Evolutionary conservation across 2,329 filamentous ascomycete genomes (phyloP).

Genomic region (Xylariomycetidae sp.): DNA sequence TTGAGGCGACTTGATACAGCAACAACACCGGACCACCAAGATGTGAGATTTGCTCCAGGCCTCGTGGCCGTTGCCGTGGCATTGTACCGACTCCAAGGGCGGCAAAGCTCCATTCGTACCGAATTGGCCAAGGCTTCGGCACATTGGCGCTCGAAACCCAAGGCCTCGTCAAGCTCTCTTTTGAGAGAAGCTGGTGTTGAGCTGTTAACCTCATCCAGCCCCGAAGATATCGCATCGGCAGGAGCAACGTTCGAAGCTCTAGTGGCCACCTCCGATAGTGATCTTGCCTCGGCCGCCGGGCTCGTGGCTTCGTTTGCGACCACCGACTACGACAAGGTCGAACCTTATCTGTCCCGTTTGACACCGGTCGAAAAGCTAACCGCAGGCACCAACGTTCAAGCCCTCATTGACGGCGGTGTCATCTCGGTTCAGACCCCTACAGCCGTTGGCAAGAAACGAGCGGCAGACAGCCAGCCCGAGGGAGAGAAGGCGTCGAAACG

Average conservation of each 20-base stretch:
- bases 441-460: slow-evolving; percentile 44
- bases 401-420: slow-evolving; percentile 64
- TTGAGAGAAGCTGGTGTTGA: slow-evolving; percentile 78
- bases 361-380: slow-evolving; percentile 60
- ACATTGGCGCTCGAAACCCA: slow-evolving; percentile 68
- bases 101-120: slow-evolving; percentile 64
- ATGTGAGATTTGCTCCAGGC: slow-evolving; percentile 78
- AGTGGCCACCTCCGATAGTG: slow-evolving; percentile 58
- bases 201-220: slow-evolving; percentile 69
- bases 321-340: slow-evolving; percentile 50
- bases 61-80: slow-evolving; percentile 76
- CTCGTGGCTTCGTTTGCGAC: slow-evolving; percentile 79
- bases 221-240: slow-evolving; percentile 64
- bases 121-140: slow-evolving; percentile 75
- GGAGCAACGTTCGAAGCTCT: slow-evolving; percentile 75
- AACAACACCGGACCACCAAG: slow-evolving; percentile 49
- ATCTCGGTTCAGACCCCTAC: slow-evolving; percentile 40
- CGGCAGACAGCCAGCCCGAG: slow-evolving; percentile 32
- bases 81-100: slow-evolving; percentile 72
- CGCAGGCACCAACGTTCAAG: slow-evolving; percentile 53
- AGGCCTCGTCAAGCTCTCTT: slow-evolving; percentile 55
- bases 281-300: slow-evolving; percentile 71
- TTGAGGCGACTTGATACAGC: slow-evolving; percentile 66
- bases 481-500: slow-evolving; percentile 43
- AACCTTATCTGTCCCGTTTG: slow-evolving; percentile 51